These are phyloP conservation scores for Puccinia novopanici DNA, from an alignment of 1,284 basidiomycete genomes.

Conservation along the genomic window DNA sequence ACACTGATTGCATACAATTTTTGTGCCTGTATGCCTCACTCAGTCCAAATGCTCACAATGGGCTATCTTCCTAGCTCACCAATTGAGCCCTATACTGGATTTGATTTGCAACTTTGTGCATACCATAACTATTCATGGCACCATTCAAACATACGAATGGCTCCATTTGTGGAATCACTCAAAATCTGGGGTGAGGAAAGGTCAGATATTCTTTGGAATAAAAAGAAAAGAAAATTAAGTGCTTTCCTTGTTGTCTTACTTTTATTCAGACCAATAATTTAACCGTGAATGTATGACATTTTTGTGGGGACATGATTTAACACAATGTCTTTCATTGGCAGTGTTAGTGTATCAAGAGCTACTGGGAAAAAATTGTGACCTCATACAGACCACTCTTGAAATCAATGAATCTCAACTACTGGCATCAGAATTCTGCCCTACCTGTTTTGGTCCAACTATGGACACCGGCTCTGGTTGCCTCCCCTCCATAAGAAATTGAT, in stretches of 20 bases:
- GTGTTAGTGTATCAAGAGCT: background rate
- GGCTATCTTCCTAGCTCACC: background rate
- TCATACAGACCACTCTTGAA: background rate
- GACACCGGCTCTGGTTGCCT: background rate
- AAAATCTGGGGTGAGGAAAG: background rate
- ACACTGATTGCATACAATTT: background rate
- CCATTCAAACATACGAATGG: background rate
- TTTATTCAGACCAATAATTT: no score
- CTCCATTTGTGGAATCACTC: background rate
- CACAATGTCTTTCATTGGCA: background rate
- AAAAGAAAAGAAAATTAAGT: background rate
- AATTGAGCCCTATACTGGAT: background rate
- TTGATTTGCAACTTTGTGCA: background rate
- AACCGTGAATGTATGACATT: no score
- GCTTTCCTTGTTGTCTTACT: no score
- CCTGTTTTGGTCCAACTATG: conserved; percentile 2
- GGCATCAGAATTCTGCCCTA: background rate
- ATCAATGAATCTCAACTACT: background rate
- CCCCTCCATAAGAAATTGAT: background rate
- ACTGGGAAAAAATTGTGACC: background rate
- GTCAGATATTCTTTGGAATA: background rate
- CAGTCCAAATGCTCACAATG: background rate
- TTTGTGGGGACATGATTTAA: background rate
- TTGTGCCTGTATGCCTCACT: background rate
- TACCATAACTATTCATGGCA: conserved; percentile 9